phyloP scores from a whole-genome alignment of 805 yeast genomes.

The Wickerhamomyces hampshirensis region DNA sequence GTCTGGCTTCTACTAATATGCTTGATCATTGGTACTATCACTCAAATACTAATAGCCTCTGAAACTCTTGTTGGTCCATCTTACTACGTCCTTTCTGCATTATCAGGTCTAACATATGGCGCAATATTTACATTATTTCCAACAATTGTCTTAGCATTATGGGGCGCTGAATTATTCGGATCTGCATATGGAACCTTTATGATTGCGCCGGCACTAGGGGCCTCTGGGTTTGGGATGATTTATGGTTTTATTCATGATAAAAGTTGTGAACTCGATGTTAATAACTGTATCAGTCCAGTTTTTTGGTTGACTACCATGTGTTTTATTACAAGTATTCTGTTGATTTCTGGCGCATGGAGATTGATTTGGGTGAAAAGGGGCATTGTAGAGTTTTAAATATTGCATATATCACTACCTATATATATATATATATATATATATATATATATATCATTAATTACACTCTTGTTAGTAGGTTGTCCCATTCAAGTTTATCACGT shows the following conservation, averaged over 20 bases:
- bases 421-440: too few species aligned
- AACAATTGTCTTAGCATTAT: slow-evolving; percentile 71
- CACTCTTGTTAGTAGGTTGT: too few species aligned
- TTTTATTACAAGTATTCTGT: slow-evolving; percentile 7
- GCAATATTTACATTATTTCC: slow-evolving; percentile 84
- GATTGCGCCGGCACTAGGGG: slow-evolving; percentile 84
- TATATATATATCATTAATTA: too few species aligned
- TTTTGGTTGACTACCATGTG: slow-evolving; percentile 16
- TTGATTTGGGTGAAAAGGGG: slow-evolving; percentile 15
- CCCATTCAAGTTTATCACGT: too few species aligned
- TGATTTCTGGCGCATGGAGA: slow-evolving; percentile 19
- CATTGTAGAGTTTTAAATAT: background rate
- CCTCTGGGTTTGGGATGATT: slow-evolving; percentile 59
- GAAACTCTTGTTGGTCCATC: slow-evolving; percentile 17
- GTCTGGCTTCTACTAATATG: slow-evolving; percentile 28
- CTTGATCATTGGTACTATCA: slow-evolving; percentile 30
- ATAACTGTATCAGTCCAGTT: slow-evolving; percentile 15
- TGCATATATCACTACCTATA: background rate
- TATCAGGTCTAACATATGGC: slow-evolving; percentile 75
- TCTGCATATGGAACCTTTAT: slow-evolving; percentile 90
- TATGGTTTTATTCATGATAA: slow-evolving; percentile 64
- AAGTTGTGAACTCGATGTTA: slow-evolving; percentile 14
- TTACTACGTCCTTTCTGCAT: slow-evolving; percentile 33
- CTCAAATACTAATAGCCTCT: slow-evolving; percentile 30
- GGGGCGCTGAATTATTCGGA: slow-evolving; percentile 88